Percentiles rank a stretch among this genome's conserved stretches.
These are phyloP conservation scores for Desmodesmus armatus DNA, from an alignment of 139 green algal genomes.

Conservation along the genomic window DNA sequence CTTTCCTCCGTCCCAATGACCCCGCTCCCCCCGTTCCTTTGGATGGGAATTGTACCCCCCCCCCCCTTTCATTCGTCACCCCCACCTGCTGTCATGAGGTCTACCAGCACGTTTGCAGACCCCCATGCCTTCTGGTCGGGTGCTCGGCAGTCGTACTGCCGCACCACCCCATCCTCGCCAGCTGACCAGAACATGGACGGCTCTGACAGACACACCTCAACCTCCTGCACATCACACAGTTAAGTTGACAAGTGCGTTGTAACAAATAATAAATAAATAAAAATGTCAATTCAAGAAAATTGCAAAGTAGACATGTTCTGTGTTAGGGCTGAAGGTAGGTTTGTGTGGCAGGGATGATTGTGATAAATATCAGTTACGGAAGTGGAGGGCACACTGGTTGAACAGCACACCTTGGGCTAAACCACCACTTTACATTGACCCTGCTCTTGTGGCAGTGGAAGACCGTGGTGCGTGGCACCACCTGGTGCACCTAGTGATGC, in stretches of 20 bases:
- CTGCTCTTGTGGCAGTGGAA: slow-evolving; percentile 76
- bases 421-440: slow-evolving; percentile 85
- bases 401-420: no score
- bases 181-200: slow-evolving; percentile 91
- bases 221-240: slow-evolving; percentile 79
- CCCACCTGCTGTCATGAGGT: slow-evolving; percentile 13
- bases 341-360: no score
- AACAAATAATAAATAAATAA: no score
- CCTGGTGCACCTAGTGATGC: slow-evolving; percentile 39
- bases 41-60: no score
- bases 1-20: neutral
- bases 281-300: no score
- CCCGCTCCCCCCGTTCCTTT: neutral
- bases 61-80: no score
- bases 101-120: slow-evolving; percentile 69
- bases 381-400: no score
- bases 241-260: no score
- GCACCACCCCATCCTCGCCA: slow-evolving; percentile 83
- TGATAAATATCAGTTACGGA: no score
- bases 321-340: no score
- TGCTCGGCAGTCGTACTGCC: slow-evolving; percentile 86
- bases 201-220: slow-evolving; percentile 80
- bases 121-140: slow-evolving; percentile 56
- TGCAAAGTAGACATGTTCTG: no score
- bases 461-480: slow-evolving; percentile 53